phyloP scores from a whole-genome alignment of 2,329 filamentous ascomycete species.

The Drechslera avenae region DNA sequence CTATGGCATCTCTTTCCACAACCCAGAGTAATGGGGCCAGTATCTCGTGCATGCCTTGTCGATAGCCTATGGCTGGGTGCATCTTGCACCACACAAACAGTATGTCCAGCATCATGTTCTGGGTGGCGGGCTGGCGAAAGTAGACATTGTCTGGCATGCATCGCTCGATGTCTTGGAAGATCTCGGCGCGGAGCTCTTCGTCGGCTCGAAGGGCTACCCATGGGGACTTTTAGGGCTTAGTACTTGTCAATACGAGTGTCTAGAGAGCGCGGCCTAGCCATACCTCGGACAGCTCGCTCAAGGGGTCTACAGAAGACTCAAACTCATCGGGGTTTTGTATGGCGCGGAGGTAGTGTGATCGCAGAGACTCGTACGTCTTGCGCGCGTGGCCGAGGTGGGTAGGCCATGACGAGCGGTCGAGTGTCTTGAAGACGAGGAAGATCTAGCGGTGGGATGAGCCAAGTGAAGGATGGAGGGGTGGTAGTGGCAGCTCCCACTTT shows the following conservation, averaged over 20 bases:
- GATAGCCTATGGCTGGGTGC: slow-evolving; percentile 84
- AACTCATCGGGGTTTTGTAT: slow-evolving; percentile 85
- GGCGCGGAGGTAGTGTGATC: slow-evolving; percentile 76
- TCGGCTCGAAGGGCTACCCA: slow-evolving; percentile 89
- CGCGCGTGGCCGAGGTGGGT: slow-evolving; percentile 70
- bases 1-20: slow-evolving; percentile 79
- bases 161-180: slow-evolving; percentile 90
- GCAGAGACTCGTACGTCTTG: slow-evolving; percentile 72
- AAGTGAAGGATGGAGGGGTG: not conserved
- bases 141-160: slow-evolving; percentile 88
- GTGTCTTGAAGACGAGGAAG: slow-evolving; percentile 77
- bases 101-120: slow-evolving; percentile 82
- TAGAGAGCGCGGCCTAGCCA: slow-evolving; percentile 24
- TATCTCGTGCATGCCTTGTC: slow-evolving; percentile 99
- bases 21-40: slow-evolving; percentile 88
- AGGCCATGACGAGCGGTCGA: slow-evolving; percentile 70
- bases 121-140: slow-evolving; percentile 79
- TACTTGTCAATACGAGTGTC: slow-evolving; percentile 49
- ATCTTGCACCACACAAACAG: slow-evolving; percentile 95
- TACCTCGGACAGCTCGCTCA: slow-evolving; percentile 80
- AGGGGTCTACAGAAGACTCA: slow-evolving; percentile 75
- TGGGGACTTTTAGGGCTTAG: slow-evolving; percentile 72
- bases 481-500: slow-evolving; percentile 66
- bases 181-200: slow-evolving; percentile 82
- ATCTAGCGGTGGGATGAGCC: slow-evolving; percentile 56